Evolutionary conservation across 164 flowering plant species (phyloP).

Genomic region (Pachysandra terminalis): DNA sequence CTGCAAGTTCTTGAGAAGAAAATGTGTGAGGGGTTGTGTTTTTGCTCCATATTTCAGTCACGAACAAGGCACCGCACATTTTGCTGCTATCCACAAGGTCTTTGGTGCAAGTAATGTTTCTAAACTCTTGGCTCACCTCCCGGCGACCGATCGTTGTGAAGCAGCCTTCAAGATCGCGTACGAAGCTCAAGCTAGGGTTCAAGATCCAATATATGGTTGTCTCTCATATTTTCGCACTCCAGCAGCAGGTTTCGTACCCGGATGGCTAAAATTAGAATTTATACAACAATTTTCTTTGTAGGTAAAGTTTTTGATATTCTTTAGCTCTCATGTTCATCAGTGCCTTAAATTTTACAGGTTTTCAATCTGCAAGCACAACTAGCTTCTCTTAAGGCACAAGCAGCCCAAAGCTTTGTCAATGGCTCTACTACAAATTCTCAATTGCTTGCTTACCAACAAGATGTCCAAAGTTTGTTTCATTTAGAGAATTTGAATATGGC

Average conservation of each 20-base stretch:
- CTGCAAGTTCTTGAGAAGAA: slow-evolving; percentile 89
- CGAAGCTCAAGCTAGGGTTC: slow-evolving; percentile 93
- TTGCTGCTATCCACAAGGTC: slow-evolving; percentile 90
- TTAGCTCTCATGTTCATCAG: not conserved
- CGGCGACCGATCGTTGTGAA: slow-evolving; percentile 61
- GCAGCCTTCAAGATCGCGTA: slow-evolving; percentile 81
- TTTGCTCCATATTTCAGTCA: slow-evolving; percentile 94
- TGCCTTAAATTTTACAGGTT: slow-evolving; percentile 43
- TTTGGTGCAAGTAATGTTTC: slow-evolving; percentile 95
- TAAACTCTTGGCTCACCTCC: slow-evolving; percentile 68
- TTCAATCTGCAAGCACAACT: slow-evolving; percentile 78
- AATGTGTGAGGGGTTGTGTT: slow-evolving; percentile 79
- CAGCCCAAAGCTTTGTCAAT: slow-evolving; percentile 39
- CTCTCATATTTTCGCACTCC: slow-evolving; percentile 81
- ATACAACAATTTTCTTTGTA: not conserved
- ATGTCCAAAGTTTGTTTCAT: slow-evolving; percentile 40
- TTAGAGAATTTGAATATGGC: slow-evolving; percentile 26
- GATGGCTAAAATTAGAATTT: too few species aligned
- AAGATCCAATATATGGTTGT: slow-evolving; percentile 94
- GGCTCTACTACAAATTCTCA: slow-evolving; percentile 33
- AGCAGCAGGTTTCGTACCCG: slow-evolving; percentile 64
- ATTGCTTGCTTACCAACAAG: slow-evolving; percentile 35
- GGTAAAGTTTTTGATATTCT: not conserved
- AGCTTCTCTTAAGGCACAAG: slow-evolving; percentile 67
- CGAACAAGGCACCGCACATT: slow-evolving; percentile 78